Base-by-base conservation (phyloP, 805 yeast species). In the Metschnikowia reukaufii region DNA sequence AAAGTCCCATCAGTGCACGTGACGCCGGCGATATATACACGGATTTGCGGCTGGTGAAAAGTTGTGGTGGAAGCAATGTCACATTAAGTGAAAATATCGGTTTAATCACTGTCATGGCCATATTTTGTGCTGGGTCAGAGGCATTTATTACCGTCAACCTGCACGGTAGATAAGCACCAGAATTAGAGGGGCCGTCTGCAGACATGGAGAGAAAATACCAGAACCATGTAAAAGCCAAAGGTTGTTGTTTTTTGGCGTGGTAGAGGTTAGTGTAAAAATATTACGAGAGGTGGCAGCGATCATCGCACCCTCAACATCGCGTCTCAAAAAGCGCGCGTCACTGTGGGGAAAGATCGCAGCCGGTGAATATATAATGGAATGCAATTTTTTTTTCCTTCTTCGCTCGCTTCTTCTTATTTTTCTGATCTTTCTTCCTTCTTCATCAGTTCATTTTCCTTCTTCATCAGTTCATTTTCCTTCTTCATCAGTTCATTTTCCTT, bases 261-360 rank as follows among this genome's bases (percentile, higher is more conserved):
- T 18, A 10, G 20, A 13, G 25, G 23, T n/a, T 7, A 35, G 25
- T 35, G 12, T 17, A 5, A 35, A 18, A 25, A 19, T 16, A 8
- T n/a, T 10, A 18, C 15, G n/a, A 35, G 37, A 10, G 8, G 23
- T 18, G 12, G 37, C 18, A 7, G 37, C 37, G 13, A 18, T 16
- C 41, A 38, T 17, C 41, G 40, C 40, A 25, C 40, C 25, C 10
- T 8, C 43, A 29, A 34, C 39, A 35, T 35, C 33, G 60, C 54
- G 34, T 35, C n/a, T n/a, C n/a, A n/a, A 54, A 47, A 27, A 50
- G 51, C 35, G 32, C 41, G 40, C 45, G 36, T n/a, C 35, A 13
- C 45, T 34, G 39, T 27, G 35, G 27, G 36, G 29, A 30, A 31
- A n/a, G 19, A 9, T n/a, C n/a, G n/a, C n/a, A n/a, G n/a, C n/a